Evolutionary conservation across 768 basidiomycete species (phyloP), one percentile per base, ranked within the genome.

Genomic region (Podaxis rugospora): DNA sequence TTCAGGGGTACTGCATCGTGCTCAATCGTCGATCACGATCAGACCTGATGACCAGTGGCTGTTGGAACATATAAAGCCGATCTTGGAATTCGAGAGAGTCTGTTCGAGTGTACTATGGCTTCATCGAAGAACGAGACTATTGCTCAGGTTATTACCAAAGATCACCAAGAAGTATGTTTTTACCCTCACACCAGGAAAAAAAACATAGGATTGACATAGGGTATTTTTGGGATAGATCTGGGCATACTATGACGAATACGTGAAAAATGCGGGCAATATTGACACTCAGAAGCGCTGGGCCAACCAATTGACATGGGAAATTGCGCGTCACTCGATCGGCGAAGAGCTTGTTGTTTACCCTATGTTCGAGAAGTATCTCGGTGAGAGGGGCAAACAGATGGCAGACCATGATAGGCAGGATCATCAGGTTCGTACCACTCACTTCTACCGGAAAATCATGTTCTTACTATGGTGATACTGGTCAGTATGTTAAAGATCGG

Each of bases 321-420:
- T 87, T 42, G 85, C 84, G 1, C 77, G 83, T 0, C 85, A 87
- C 61, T 81, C 85, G 3, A 79, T 82, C 5, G 83, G 80, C 13
- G 86, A 87, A 67, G 86, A 88, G 68, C 78, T 87, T 40, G 75
- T 88, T 39, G 80, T 86, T 0, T 87, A 87, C 65, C 86, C 85
- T 13, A 75, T 85, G 50, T 80, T 86, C 76, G 84, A 86, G 66
- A 74, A 78, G 61, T 74, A 81, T 57, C 78, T 87, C 58, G 85
- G 85, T 4, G 71, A 71, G 1, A 67, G 81, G 63, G 87, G 85
- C 3, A 68, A 69, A 50, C 57, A 77, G 46, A 76, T 87, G 16
- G 80, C 85, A 0, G 78, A 84, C 62, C 71, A 81, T 35, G 86
- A 88, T 67, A 76, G 84, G 11, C 74, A 66, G 16, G 84, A 87